Conservation (phyloP, 352 stramenopile species). For the Phytophthora syringae region DNA sequence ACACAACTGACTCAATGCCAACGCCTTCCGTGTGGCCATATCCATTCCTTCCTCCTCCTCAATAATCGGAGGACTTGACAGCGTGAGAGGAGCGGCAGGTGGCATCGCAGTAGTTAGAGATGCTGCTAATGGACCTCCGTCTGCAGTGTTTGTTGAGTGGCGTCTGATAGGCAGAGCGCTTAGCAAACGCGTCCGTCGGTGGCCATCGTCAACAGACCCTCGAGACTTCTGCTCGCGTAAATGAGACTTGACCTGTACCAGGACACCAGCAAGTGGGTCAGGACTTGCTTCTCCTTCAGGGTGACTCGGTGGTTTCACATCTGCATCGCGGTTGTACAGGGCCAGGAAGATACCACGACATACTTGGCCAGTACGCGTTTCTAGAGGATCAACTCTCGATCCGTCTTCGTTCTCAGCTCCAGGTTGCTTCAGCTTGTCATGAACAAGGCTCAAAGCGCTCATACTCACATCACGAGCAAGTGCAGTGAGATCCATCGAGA, state of each 20-base stretch:
- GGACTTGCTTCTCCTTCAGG: constrained; percentile 21
- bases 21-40: neutral
- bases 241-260: constrained; percentile 62
- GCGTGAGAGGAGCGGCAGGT: constrained; percentile 20
- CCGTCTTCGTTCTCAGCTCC: constrained; percentile 25
- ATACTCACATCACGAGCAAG: constrained; percentile 55
- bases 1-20: constrained; percentile 52
- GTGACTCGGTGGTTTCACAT: constrained; percentile 41
- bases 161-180: constrained; percentile 19
- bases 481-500: constrained; percentile 62
- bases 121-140: neutral
- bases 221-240: constrained; percentile 32
- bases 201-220: neutral
- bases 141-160: neutral
- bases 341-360: constrained; percentile 68
- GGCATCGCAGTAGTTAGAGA: constrained; percentile 4
- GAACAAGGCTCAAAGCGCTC: constrained; percentile 34
- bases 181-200: constrained; percentile 20
- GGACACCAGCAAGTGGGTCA: constrained; percentile 48
- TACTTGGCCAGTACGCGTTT: constrained; percentile 40
- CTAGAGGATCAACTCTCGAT: constrained; percentile 1
- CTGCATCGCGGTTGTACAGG: constrained; percentile 62
- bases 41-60: constrained; percentile 16
- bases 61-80: constrained; percentile 3
- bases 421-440: constrained; percentile 41